Evolutionary conservation across 345 rosid species (phyloP).

Genomic region (Rhizophora mangle): DNA sequence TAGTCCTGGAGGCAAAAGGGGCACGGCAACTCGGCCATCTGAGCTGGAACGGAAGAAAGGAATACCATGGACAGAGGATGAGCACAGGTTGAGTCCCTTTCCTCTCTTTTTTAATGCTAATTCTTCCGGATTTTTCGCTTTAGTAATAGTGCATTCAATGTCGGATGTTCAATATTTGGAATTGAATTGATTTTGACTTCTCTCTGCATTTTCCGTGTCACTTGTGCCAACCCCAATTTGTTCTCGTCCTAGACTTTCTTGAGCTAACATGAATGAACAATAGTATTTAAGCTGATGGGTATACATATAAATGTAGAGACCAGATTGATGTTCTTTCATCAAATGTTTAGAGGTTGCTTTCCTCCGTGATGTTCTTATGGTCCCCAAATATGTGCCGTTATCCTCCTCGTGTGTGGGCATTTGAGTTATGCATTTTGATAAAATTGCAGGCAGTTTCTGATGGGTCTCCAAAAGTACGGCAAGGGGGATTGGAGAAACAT

Average conservation of each 20-base stretch:
- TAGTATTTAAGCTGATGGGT: too few species aligned
- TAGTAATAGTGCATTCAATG: background rate
- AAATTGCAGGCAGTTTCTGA: conserved; percentile 70
- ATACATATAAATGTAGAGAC: too few species aligned
- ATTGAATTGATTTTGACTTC: background rate
- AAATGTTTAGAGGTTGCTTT: too few species aligned
- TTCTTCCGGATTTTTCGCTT: background rate
- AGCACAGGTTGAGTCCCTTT: conserved; percentile 67
- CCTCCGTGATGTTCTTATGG: too few species aligned
- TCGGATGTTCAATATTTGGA: background rate
- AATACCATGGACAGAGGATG: conserved; percentile 99
- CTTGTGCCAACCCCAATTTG: too few species aligned
- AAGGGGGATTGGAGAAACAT: conserved; percentile 99
- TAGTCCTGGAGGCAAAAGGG: conserved; percentile 63
- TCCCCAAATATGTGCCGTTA: too few species aligned
- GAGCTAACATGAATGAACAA: too few species aligned
- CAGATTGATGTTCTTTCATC: too few species aligned
- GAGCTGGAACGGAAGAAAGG: conserved; percentile 98
- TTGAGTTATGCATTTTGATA: conserved; percentile 3
- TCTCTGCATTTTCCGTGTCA: too few species aligned
- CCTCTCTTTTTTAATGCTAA: background rate
- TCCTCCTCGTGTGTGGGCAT: conserved; percentile 17
- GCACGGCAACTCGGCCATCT: conserved; percentile 47
- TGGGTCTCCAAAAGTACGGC: conserved; percentile 92
- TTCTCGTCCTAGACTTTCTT: too few species aligned